Evolutionary conservation across 2,329 filamentous ascomycete species (phyloP).

Genomic region (Ophiostoma tasmaniense): DNA sequence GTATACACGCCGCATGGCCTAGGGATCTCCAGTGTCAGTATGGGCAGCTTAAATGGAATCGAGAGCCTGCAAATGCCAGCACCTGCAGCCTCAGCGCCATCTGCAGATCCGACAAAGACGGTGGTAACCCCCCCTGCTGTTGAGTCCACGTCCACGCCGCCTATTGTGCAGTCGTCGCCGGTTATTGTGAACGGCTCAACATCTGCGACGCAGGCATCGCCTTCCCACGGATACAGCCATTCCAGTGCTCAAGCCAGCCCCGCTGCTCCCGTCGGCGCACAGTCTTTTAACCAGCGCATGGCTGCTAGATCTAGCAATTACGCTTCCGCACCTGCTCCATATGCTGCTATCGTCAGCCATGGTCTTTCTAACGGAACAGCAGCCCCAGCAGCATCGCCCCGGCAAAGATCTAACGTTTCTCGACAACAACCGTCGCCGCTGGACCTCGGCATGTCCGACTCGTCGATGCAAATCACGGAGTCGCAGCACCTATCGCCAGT

Average conservation of each 20-base stretch:
- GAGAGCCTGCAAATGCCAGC: constrained; percentile 8
- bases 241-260: not conserved
- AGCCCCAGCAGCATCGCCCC: constrained; percentile 27
- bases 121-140: constrained; percentile 20
- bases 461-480: constrained; percentile 35
- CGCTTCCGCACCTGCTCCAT: constrained; percentile 20
- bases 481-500: constrained; percentile 57
- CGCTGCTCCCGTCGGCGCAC: constrained; percentile 6
- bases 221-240: not conserved
- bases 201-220: constrained; percentile 16
- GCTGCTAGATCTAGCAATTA: constrained; percentile 22
- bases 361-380: constrained; percentile 21
- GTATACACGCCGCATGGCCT: constrained; percentile 31
- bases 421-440: constrained; percentile 44
- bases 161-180: constrained; percentile 33
- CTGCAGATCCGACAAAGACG: constrained; percentile 13
- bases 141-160: constrained; percentile 20
- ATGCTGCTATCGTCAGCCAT: constrained; percentile 25
- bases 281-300: constrained; percentile 29
- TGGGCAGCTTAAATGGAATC: not conserved
- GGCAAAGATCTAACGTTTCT: constrained; percentile 30
- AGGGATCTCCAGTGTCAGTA: constrained; percentile 17
- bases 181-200: constrained; percentile 45
- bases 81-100: not conserved
- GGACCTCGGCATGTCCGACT: constrained; percentile 45